Evolutionary conservation across 768 basidiomycete species (phyloP).

Genomic region (Kwoniella mangroviensis): DNA sequence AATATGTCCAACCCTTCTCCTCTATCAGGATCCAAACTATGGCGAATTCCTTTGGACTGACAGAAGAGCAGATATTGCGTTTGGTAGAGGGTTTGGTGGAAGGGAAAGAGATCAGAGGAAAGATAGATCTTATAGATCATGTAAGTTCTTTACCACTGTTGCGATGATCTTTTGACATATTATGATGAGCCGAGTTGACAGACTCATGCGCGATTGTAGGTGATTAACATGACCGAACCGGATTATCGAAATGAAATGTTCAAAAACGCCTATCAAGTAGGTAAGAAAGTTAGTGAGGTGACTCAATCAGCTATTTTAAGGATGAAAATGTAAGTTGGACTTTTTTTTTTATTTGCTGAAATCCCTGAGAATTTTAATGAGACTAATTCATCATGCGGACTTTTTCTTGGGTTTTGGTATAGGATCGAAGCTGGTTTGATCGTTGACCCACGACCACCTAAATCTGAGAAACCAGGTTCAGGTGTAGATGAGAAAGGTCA

Average conservation of each 20-base stretch:
- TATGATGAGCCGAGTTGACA: neutral
- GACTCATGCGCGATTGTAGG: conserved; percentile 60
- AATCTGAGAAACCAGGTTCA: conserved; percentile 1
- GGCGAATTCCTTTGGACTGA: conserved; percentile 84
- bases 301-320: conserved; percentile 80
- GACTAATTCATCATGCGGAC: neutral
- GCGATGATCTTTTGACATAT: neutral
- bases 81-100: conserved; percentile 80
- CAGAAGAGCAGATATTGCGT: conserved; percentile 70
- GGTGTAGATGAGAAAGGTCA: conserved; percentile 12
- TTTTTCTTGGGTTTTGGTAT: neutral
- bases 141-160: conserved; percentile 57
- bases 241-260: conserved; percentile 80
- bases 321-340: conserved; percentile 72
- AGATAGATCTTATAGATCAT: conserved; percentile 89
- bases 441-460: conserved; percentile 38
- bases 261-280: conserved; percentile 73
- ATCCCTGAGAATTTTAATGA: neutral
- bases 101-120: conserved; percentile 73
- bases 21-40: conserved; percentile 82
- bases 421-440: conserved; percentile 43
- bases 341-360: neutral
- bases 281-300: conserved; percentile 70
- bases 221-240: conserved; percentile 76
- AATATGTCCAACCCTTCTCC: conserved; percentile 89